A percentile compares a stretch with the other conserved stretches of the same genome.
Conservation (phyloP, 371 early-diverging fungal species). For the Mortierella sp. region DNA sequence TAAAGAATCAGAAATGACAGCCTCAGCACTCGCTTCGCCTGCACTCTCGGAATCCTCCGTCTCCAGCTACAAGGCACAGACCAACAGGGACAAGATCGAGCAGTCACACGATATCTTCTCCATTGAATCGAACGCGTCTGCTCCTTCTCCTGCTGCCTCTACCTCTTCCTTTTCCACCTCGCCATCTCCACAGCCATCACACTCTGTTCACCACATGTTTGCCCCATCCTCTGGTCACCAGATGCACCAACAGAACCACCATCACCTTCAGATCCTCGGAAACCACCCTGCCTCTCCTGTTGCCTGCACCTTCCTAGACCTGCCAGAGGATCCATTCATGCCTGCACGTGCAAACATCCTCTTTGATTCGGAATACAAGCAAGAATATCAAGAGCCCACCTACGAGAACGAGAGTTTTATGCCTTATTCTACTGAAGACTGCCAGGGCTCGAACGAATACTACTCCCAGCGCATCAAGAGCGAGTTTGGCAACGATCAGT, state of each 20-base stretch:
- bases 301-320: slow-evolving; percentile 43
- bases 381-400: slow-evolving; percentile 29
- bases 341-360: slow-evolving; percentile 50
- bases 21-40: slow-evolving; percentile 50
- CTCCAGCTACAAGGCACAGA: slow-evolving; percentile 48
- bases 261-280: slow-evolving; percentile 55
- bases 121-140: slow-evolving; percentile 11
- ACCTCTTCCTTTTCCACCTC: slow-evolving; percentile 19
- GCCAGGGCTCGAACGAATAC: slow-evolving; percentile 18
- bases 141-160: slow-evolving; percentile 41
- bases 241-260: slow-evolving; percentile 23
- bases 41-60: slow-evolving; percentile 41
- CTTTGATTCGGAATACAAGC: slow-evolving; percentile 39
- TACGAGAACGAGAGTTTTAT: slow-evolving; percentile 37
- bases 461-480: slow-evolving; percentile 36
- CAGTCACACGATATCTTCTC: slow-evolving; percentile 26
- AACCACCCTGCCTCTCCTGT: slow-evolving; percentile 52
- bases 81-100: slow-evolving; percentile 38
- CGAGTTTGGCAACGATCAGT: slow-evolving; percentile 22
- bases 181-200: slow-evolving; percentile 18
- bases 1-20: slow-evolving; percentile 34
- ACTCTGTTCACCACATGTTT: slow-evolving; percentile 25
- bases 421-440: slow-evolving; percentile 37
- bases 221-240: slow-evolving; percentile 20
- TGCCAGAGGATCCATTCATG: slow-evolving; percentile 53